A percentile compares a stretch with the other conserved stretches of the same genome.
These are phyloP conservation scores for Silene conica DNA, from an alignment of 148 eudicot genomes.

Conservation along the genomic window DNA sequence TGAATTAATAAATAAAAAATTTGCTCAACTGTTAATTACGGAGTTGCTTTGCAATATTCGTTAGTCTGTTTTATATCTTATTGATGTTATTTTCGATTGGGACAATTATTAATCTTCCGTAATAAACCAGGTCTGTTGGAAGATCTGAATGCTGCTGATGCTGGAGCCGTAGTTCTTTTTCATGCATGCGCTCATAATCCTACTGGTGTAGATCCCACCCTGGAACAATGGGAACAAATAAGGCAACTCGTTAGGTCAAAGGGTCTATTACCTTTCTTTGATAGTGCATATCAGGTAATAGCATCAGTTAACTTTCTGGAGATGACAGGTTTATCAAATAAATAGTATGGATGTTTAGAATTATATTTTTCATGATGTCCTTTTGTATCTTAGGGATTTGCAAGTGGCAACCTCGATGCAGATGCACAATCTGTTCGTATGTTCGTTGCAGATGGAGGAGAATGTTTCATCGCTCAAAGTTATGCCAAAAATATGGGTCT, in stretches of 20 bases:
- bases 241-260: conserved; percentile 81
- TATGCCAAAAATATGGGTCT: conserved; percentile 56
- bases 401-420: conserved; percentile 50
- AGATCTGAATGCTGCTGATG: conserved; percentile 89
- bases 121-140: conserved; percentile 64
- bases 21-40: no score
- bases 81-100: neutral
- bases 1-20: no score
- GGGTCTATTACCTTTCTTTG: conserved; percentile 60
- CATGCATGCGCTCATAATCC: conserved; percentile 67
- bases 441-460: conserved; percentile 56
- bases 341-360: neutral
- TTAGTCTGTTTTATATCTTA: neutral
- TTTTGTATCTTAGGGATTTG: conserved; percentile 40
- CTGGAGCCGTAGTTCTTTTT: conserved; percentile 84
- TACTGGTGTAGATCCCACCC: conserved; percentile 57
- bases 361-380: neutral
- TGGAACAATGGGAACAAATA: conserved; percentile 56
- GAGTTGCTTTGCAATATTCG: neutral
- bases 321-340: neutral
- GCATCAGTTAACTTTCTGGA: neutral
- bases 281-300: conserved; percentile 54
- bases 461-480: conserved; percentile 51
- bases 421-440: conserved; percentile 51
- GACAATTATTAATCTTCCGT: neutral